A percentile compares a stretch with the other conserved stretches of the same genome.
Evolutionary conservation across 2,329 filamentous ascomycete genomes (phyloP).

Genomic region (Sphaerulina vaccinii): DNA sequence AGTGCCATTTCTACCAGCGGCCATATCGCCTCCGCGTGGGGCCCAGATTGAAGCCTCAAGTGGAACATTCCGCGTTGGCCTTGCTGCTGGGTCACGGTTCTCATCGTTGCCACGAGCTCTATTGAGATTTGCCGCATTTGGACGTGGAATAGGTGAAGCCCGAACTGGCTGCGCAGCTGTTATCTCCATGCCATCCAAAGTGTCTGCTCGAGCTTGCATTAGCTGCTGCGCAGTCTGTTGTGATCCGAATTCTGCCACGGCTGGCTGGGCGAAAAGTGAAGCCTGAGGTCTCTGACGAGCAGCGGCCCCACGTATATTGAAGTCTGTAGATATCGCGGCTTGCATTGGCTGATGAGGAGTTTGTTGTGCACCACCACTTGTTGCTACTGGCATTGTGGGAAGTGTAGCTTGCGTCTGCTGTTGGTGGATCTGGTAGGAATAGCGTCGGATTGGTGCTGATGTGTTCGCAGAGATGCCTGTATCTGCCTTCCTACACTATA

Average conservation of each 20-base stretch:
- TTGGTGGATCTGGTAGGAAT: no score
- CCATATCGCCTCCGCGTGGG: neutral
- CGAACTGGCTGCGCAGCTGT: neutral
- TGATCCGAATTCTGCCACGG: neutral
- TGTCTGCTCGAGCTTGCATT: no score
- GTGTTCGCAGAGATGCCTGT: neutral
- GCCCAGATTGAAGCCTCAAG: no score
- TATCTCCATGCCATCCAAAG: neutral
- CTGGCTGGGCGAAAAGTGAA: no score
- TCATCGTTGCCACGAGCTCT: neutral
- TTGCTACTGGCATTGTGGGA: neutral
- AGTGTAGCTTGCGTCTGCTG: no score
- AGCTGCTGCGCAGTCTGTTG: neutral
- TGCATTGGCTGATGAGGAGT: neutral
- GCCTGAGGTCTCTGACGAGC: no score
- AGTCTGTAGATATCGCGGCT: neutral
- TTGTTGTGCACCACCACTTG: neutral
- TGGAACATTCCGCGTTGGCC: neutral
- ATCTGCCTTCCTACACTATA: neutral
- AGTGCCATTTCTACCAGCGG: neutral
- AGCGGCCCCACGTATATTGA: no score
- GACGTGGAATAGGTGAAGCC: neutral
- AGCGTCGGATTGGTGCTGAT: no score
- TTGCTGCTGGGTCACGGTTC: neutral
- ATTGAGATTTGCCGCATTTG: neutral